phyloP scores from a whole-genome alignment of 2,329 filamentous ascomycete species.

The Aspergillus floridensis region DNA sequence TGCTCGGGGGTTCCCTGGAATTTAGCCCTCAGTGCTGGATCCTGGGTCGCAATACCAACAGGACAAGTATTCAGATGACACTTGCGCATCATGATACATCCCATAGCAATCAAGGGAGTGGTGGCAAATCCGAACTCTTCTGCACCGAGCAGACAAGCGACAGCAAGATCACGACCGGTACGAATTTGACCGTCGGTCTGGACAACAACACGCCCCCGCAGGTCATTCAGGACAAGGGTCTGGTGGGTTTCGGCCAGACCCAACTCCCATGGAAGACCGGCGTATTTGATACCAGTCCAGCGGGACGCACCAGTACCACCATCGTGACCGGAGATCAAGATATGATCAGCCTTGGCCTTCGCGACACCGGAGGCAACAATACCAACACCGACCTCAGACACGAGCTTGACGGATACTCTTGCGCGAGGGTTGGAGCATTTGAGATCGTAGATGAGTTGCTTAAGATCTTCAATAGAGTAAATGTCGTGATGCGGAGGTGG shows the following conservation, averaged over 20 bases:
- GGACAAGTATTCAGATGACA: slow-evolving; percentile 70
- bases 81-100: slow-evolving; percentile 80
- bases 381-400: slow-evolving; percentile 94
- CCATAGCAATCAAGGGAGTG: slow-evolving; percentile 91
- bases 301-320: slow-evolving; percentile 94
- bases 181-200: slow-evolving; percentile 94
- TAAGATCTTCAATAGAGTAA: slow-evolving; percentile 96
- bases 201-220: slow-evolving; percentile 91
- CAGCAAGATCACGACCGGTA: slow-evolving; percentile 89
- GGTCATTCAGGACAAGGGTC: slow-evolving; percentile 90
- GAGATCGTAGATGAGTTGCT: slow-evolving; percentile 95
- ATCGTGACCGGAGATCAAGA: slow-evolving; percentile 93
- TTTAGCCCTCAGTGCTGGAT: slow-evolving; percentile 90
- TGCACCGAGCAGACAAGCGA: slow-evolving; percentile 92
- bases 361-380: slow-evolving; percentile 97
- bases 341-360: slow-evolving; percentile 96
- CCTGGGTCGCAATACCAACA: slow-evolving; percentile 92
- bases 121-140: slow-evolving; percentile 98
- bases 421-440: slow-evolving; percentile 94
- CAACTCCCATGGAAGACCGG: slow-evolving; percentile 92
- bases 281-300: slow-evolving; percentile 99
- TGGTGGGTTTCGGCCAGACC: slow-evolving; percentile 97
- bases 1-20: slow-evolving; percentile 91
- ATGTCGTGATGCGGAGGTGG: slow-evolving; percentile 97
- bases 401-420: slow-evolving; percentile 92